Conservation (phyloP, 352 stramenopile genomes). For the Globisporangium paddicum region DNA sequence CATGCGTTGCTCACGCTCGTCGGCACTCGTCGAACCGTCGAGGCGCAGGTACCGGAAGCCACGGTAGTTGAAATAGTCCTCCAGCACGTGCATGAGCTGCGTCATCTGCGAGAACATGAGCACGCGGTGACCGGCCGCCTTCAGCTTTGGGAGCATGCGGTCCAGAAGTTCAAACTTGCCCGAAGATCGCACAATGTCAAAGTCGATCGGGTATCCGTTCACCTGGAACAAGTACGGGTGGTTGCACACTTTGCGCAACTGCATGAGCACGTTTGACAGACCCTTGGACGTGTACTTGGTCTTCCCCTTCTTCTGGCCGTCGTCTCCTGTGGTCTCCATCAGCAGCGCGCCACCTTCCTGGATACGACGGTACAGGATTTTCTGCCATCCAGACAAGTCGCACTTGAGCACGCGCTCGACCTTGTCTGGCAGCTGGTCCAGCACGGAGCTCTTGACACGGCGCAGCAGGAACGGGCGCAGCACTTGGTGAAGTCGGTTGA, state of each 20-base stretch:
- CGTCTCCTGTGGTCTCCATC: slow-evolving; percentile 65
- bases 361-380: slow-evolving; percentile 86
- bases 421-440: slow-evolving; percentile 85
- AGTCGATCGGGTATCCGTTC: slow-evolving; percentile 83
- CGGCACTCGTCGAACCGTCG: slow-evolving; percentile 94
- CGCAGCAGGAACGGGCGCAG: slow-evolving; percentile 81
- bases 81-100: slow-evolving; percentile 87
- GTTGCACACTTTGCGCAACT: slow-evolving; percentile 88
- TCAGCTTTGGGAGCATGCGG: slow-evolving; percentile 95
- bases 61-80: slow-evolving; percentile 89
- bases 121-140: slow-evolving; percentile 88
- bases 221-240: slow-evolving; percentile 86
- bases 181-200: slow-evolving; percentile 79
- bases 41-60: slow-evolving; percentile 95
- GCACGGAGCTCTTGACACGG: slow-evolving; percentile 82
- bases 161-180: slow-evolving; percentile 96
- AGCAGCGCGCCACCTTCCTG: slow-evolving; percentile 82
- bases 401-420: slow-evolving; percentile 86
- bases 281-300: slow-evolving; percentile 84
- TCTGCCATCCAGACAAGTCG: slow-evolving; percentile 85
- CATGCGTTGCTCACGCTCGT: slow-evolving; percentile 97
- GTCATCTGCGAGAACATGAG: slow-evolving; percentile 92
- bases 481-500: slow-evolving; percentile 84
- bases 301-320: slow-evolving; percentile 66
- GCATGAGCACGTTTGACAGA: slow-evolving; percentile 86